Base-by-base conservation (phyloP, 306 rosid genomes). In the Malus sylvestris region DNA sequence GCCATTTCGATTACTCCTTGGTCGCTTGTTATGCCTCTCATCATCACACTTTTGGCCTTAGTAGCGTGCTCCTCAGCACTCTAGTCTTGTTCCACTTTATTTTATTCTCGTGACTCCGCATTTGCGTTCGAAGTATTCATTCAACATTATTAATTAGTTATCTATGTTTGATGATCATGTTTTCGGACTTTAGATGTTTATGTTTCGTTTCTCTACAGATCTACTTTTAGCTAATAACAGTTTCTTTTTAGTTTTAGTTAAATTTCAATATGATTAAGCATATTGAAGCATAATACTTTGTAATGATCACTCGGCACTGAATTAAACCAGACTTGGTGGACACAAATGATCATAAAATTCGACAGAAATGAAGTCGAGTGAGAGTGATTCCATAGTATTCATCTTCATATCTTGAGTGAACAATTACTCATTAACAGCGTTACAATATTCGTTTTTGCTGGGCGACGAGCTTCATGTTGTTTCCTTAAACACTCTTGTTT, bases 21-120 rank as follows among this genome's bases (percentile, higher is more conserved):
- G 70, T 75, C 86, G 16, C 80, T 77, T 59, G 51, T 49, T 35
- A 4, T 83, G 76, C 67, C 77, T 59, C 38, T 75, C 61, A 64
- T 82, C 29, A 52, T 70, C 78, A 67, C 81, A 38, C 68, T 81
- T 44, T 72, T 72, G 9, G 20, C 72, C 58, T 75, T 80, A 51
- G 74, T 76, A 53, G 45, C 11, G 45, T 68, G 70, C 8, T 75
- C 76, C 64, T 63, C 46, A 40, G 45, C 45, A 59, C 35, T 30
- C 13, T 85, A 72, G 68, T 45, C 12, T 10, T 59, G 38, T 29
- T 64, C 12, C 12, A 23, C 23, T 0, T 42, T 11, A 35, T 25
- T 70, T 53, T 4, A 13, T 20, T 68, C 14, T 52, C 76, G 69
- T n/a, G 8, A 23, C 16, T 18, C 27, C 27, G 27, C 27, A 27